A percentile compares a stretch with the other conserved stretches of the same genome.
These are phyloP conservation scores for Erodium moschatum DNA, from an alignment of 441 rosid genomes.

Conservation along the genomic window DNA sequence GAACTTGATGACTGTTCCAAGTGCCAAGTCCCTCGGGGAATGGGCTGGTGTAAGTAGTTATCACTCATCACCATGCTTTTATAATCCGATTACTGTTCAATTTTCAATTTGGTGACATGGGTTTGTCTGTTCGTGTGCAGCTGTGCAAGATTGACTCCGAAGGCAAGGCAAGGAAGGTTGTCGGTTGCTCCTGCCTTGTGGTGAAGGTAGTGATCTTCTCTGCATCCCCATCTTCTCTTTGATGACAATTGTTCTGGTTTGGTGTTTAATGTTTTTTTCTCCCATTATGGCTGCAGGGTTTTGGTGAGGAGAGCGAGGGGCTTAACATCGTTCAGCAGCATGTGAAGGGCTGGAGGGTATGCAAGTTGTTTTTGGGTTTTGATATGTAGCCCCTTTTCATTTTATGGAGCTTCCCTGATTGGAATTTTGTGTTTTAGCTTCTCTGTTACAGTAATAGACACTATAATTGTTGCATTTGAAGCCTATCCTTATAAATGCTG, in stretches of 20 bases:
- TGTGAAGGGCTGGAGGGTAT: not conserved
- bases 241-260: too few species aligned
- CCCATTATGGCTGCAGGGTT: too few species aligned
- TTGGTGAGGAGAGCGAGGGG: slow-evolving; percentile 4
- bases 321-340: not conserved
- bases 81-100: not conserved
- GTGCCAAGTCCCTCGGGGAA: slow-evolving; percentile 1
- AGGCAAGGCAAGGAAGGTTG: slow-evolving; percentile 6
- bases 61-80: not conserved
- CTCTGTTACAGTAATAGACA: not conserved
- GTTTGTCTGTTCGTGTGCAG: not conserved
- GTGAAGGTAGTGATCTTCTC: too few species aligned
- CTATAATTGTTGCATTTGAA: not conserved
- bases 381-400: not conserved
- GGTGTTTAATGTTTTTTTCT: too few species aligned
- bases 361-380: not conserved
- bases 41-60: slow-evolving; percentile 8
- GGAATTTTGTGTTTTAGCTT: not conserved
- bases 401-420: not conserved
- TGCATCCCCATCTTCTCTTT: too few species aligned
- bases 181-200: slow-evolving; percentile 2
- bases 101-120: too few species aligned
- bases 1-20: not conserved
- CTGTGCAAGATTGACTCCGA: slow-evolving; percentile 8
- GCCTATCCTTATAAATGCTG: not conserved